These are phyloP conservation scores for Trichoderma asperellum DNA, from an alignment of 2,329 filamentous ascomycete genomes.

Conservation along the genomic window DNA sequence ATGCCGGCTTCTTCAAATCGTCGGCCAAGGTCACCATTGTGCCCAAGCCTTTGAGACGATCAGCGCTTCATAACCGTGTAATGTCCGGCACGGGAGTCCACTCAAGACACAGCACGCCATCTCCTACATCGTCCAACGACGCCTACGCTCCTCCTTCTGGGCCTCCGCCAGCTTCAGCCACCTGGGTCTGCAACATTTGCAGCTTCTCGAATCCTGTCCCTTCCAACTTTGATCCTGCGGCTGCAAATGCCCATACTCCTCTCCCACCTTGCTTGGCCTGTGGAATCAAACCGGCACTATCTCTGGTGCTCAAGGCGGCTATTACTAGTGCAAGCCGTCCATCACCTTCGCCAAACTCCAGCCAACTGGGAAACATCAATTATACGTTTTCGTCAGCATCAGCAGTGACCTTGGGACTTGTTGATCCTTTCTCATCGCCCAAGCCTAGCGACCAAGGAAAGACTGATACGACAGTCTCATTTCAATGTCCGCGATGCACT, in stretches of 20 bases:
- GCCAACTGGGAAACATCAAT: not conserved
- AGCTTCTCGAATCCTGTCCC: slow-evolving; percentile 92
- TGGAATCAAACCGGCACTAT: slow-evolving; percentile 86
- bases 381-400: slow-evolving; percentile 1
- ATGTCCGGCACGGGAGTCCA: slow-evolving; percentile 52
- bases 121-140: slow-evolving; percentile 52
- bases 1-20: slow-evolving; percentile 92
- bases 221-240: slow-evolving; percentile 86
- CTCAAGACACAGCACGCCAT: slow-evolving; percentile 51
- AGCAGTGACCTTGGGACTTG: not conserved
- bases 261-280: slow-evolving; percentile 88
- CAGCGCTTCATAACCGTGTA: slow-evolving; percentile 60
- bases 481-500: slow-evolving; percentile 84
- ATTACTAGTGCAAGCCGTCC: slow-evolving; percentile 71
- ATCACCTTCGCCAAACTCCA: slow-evolving; percentile 27
- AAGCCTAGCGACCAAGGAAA: not conserved
- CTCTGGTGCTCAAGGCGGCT: slow-evolving; percentile 82
- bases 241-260: slow-evolving; percentile 77
- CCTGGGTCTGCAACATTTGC: slow-evolving; percentile 96
- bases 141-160: slow-evolving; percentile 45
- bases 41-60: slow-evolving; percentile 75
- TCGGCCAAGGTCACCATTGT: slow-evolving; percentile 90
- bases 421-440: not conserved
- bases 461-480: slow-evolving; percentile 43
- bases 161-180: slow-evolving; percentile 63